phyloP scores from a whole-genome alignment of 1,139 yeast species.

The Meyerozyma elateridarum region DNA sequence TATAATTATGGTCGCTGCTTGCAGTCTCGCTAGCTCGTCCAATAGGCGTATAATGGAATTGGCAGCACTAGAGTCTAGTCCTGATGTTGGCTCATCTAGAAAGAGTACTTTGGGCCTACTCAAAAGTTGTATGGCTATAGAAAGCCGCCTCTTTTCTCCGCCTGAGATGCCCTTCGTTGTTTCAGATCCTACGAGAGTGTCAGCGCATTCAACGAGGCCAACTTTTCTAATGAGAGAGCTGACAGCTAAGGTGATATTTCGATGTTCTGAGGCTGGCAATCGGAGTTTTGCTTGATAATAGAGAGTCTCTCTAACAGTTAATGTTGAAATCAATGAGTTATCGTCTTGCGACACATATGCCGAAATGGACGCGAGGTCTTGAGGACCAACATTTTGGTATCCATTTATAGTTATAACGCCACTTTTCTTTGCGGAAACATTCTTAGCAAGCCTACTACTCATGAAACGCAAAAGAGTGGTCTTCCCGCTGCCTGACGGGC shows the following conservation, averaged over 20 bases:
- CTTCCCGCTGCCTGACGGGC: slow-evolving; percentile 26
- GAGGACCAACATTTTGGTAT: slow-evolving; percentile 12
- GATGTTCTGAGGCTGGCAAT: slow-evolving; percentile 16
- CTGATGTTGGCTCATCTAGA: slow-evolving; percentile 25
- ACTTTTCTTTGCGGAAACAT: slow-evolving; percentile 10
- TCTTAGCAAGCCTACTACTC: slow-evolving; percentile 14
- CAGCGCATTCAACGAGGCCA: slow-evolving; percentile 23
- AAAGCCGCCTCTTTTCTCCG: slow-evolving; percentile 23
- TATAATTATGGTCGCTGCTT: slow-evolving; percentile 19
- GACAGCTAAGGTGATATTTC: slow-evolving; percentile 15
- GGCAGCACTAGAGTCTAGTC: slow-evolving; percentile 22
- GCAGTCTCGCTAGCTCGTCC: slow-evolving; percentile 13
- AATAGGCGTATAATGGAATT: slow-evolving; percentile 16
- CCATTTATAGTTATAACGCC: slow-evolving; percentile 16
- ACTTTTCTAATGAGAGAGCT: slow-evolving; percentile 16
- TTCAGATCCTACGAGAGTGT: slow-evolving; percentile 20
- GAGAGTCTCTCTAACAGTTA: slow-evolving; percentile 23
- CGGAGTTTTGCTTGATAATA: slow-evolving; percentile 22
- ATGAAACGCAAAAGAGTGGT: slow-evolving; percentile 20
- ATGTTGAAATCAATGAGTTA: slow-evolving; percentile 18
- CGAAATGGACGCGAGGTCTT: slow-evolving; percentile 15
- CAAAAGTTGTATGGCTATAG: slow-evolving; percentile 23
- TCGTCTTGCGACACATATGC: slow-evolving; percentile 24
- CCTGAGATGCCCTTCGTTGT: slow-evolving; percentile 22
- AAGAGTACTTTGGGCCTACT: slow-evolving; percentile 21